Conservation (phyloP, 768 basidiomycete genomes). For the Phlegmacium glaucopus region DNA sequence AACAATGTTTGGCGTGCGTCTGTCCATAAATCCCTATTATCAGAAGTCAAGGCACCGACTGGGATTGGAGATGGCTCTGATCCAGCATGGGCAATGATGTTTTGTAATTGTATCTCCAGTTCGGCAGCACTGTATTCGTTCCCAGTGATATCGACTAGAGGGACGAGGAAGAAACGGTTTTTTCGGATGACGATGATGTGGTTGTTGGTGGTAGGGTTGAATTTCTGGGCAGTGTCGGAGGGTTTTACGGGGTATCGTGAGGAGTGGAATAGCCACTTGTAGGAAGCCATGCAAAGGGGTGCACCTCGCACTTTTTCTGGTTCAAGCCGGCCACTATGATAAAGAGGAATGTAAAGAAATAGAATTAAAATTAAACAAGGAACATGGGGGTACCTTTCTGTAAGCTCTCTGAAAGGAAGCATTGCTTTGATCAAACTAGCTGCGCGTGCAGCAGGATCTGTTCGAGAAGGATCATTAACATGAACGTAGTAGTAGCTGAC, state of each 20-base stretch:
- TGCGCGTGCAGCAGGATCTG: constrained; percentile 65
- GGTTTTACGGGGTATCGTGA: constrained; percentile 84
- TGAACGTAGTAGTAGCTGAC: constrained; percentile 97
- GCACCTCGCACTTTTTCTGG: constrained; percentile 79
- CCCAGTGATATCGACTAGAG: constrained; percentile 61
- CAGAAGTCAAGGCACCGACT: constrained; percentile 82
- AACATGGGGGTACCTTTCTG: constrained; percentile 62
- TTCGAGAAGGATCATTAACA: constrained; percentile 54
- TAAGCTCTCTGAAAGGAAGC: constrained; percentile 78
- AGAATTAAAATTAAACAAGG: not conserved
- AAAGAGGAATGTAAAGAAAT: constrained; percentile 15
- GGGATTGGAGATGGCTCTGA: constrained; percentile 36
- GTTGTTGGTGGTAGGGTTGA: constrained; percentile 69
- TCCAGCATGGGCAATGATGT: constrained; percentile 65
- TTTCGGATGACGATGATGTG: constrained; percentile 91
- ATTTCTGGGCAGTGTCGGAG: constrained; percentile 81
- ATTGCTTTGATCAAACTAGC: constrained; percentile 83
- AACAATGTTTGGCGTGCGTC: constrained; percentile 66
- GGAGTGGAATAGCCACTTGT: constrained; percentile 97
- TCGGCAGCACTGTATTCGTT: constrained; percentile 74
- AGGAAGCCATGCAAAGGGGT: constrained; percentile 90
- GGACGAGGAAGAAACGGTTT: constrained; percentile 86
- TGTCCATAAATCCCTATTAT: constrained; percentile 89
- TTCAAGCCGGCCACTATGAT: constrained; percentile 64
- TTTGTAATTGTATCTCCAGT: constrained; percentile 77